phyloP scores from a whole-genome alignment of 1,139 yeast species.

The Geotrichum aggregatum region DNA sequence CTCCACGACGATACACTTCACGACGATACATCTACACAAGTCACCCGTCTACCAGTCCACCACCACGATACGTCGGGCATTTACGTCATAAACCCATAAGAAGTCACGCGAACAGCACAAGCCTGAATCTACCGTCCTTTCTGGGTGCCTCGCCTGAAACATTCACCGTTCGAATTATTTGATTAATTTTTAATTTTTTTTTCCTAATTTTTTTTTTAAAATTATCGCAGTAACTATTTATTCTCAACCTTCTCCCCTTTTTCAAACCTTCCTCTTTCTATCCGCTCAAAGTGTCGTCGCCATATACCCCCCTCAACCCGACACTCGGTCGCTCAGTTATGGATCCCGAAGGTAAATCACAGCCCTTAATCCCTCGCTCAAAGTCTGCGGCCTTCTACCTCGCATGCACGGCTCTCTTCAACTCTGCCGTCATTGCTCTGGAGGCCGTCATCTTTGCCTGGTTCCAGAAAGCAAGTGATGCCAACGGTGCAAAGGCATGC shows the following conservation, averaged over 20 bases:
- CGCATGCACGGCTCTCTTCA: conserved; percentile 13
- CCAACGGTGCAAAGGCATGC: conserved; percentile 28
- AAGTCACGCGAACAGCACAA: no score
- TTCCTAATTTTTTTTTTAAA: not conserved
- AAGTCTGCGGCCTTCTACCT: conserved; percentile 16
- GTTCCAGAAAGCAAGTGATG: conserved; percentile 29
- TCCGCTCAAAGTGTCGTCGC: conserved; percentile 9
- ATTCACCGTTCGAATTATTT: no score
- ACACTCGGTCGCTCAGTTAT: not conserved
- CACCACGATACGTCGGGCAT: no score
- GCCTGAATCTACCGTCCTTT: no score
- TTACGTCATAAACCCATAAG: no score
- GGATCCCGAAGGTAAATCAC: not conserved
- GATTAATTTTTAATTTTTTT: not conserved
- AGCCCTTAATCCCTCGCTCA: conserved; percentile 12
- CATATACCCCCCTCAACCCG: not conserved
- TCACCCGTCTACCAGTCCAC: no score
- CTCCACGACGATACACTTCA: no score
- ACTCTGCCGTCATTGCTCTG: conserved; percentile 11
- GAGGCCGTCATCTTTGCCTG: conserved; percentile 21
- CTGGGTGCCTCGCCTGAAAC: no score
- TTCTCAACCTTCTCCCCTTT: conserved; percentile 14
- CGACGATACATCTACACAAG: no score
- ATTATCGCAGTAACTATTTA: not conserved
- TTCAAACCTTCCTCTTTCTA: conserved; percentile 23